Percentiles rank a stretch among this genome's conserved stretches.
Conservation (phyloP, 192 early-diverging fungal genomes). For the Gorgonomyces haynaldii region DNA sequence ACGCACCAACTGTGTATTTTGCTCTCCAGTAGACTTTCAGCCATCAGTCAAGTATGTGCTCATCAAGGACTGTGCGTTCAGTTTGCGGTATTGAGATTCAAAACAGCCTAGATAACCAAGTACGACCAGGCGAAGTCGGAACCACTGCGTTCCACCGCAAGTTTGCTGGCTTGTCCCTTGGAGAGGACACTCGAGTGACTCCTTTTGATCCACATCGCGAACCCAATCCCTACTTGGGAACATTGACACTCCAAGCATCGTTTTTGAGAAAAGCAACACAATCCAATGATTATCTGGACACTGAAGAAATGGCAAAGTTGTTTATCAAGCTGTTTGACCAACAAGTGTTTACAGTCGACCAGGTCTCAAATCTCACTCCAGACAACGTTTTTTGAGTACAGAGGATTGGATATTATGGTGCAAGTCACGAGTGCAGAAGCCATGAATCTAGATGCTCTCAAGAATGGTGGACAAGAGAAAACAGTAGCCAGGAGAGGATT, state of each 20-base stretch:
- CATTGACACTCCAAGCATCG: slow-evolving; percentile 16
- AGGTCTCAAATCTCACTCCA: slow-evolving; percentile 14
- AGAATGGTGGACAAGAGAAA: slow-evolving; percentile 21
- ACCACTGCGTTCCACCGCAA: slow-evolving; percentile 46
- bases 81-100: too few species aligned
- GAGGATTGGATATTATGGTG: slow-evolving; percentile 53
- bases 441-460: slow-evolving; percentile 43
- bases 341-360: slow-evolving; percentile 70
- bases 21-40: slow-evolving; percentile 60
- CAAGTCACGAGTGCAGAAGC: slow-evolving; percentile 36
- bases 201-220: slow-evolving; percentile 50
- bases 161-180: slow-evolving; percentile 53
- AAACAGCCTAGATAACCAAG: slow-evolving; percentile 34
- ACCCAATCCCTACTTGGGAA: slow-evolving; percentile 30
- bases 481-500: slow-evolving; percentile 50
- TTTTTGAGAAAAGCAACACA: slow-evolving; percentile 19
- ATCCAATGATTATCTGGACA: slow-evolving; percentile 50
- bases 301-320: slow-evolving; percentile 55
- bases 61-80: too few species aligned
- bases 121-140: slow-evolving; percentile 37
- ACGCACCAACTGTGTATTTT: slow-evolving; percentile 61
- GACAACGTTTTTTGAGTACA: slow-evolving; percentile 67
- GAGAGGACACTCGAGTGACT: slow-evolving; percentile 47
- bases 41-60: slow-evolving; percentile 55
- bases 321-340: slow-evolving; percentile 50